Evolutionary conservation across 2,329 filamentous ascomycete species (phyloP).

Genomic region (Tolypocladium ophioglossoides): DNA sequence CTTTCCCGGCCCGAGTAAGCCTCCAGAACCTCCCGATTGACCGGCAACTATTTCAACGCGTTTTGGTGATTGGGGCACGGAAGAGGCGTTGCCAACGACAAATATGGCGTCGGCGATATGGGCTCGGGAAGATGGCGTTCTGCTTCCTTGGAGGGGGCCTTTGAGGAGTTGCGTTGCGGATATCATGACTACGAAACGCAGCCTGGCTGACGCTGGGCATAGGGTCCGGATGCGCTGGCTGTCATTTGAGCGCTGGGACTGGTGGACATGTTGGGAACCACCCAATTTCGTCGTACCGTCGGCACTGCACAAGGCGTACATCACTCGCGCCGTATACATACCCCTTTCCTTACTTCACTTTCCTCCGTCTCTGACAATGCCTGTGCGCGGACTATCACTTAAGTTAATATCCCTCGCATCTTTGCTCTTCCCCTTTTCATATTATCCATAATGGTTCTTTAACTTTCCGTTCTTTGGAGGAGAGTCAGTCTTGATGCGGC

Average conservation of each 20-base stretch:
- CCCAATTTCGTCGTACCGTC: neutral
- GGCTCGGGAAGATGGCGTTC: neutral
- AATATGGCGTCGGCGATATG: neutral
- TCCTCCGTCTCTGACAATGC: neutral
- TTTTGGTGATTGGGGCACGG: neutral
- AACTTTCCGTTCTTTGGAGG: neutral
- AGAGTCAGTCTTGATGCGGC: neutral
- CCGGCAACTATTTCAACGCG: neutral
- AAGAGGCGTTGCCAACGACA: neutral
- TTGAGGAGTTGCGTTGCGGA: neutral
- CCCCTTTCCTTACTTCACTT: neutral
- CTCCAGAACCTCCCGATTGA: neutral
- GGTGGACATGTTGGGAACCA: neutral
- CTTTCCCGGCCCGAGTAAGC: constrained; percentile 7
- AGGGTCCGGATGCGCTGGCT: too few species aligned
- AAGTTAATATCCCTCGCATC: neutral
- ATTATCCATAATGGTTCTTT: neutral
- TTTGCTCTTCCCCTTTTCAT: neutral
- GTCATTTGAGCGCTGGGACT: neutral
- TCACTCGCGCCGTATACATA: neutral
- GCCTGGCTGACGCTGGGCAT: neutral
- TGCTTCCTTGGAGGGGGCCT: neutral
- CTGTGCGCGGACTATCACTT: neutral
- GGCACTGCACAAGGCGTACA: neutral
- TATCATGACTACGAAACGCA: neutral